Evolutionary conservation across 306 rosid species (phyloP).

Genomic region (Dryas alaskensis): DNA sequence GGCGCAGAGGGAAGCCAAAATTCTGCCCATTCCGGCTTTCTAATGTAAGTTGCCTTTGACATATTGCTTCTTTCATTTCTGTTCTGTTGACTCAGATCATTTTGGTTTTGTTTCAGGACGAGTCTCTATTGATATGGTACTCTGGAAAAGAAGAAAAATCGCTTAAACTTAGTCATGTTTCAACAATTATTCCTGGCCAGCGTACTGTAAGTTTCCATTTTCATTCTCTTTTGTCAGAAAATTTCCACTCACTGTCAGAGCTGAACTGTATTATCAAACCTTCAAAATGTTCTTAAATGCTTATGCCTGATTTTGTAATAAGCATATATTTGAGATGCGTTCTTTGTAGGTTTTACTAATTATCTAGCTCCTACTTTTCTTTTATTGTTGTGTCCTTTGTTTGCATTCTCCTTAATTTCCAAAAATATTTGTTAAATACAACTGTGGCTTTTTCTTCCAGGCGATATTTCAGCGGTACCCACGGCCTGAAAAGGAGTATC

Average conservation of each 20-base stretch:
- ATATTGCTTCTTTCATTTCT: slow-evolving; percentile 6
- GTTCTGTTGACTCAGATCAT: slow-evolving; percentile 30
- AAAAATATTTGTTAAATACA: slow-evolving; percentile 5
- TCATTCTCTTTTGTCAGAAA: slow-evolving; percentile 13
- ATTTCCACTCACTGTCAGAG: slow-evolving; percentile 18
- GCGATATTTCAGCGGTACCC: slow-evolving; percentile 95
- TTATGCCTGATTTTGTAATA: slow-evolving; percentile 17
- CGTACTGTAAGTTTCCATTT: slow-evolving; percentile 80
- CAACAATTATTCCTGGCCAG: slow-evolving; percentile 92
- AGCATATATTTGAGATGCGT: slow-evolving; percentile 1
- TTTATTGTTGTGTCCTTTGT: slow-evolving; percentile 14
- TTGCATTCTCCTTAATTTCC: slow-evolving; percentile 18
- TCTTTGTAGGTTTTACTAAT: neutral
- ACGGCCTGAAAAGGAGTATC: slow-evolving; percentile 97
- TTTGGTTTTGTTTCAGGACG: slow-evolving; percentile 56
- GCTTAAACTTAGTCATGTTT: slow-evolving; percentile 66
- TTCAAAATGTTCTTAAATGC: slow-evolving; percentile 13
- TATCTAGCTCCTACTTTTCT: slow-evolving; percentile 12
- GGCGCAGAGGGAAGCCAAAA: slow-evolving; percentile 95
- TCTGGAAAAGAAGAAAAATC: slow-evolving; percentile 86
- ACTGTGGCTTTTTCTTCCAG: slow-evolving; percentile 48
- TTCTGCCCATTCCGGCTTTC: slow-evolving; percentile 95
- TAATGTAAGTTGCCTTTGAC: slow-evolving; percentile 52
- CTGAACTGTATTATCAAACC: slow-evolving; percentile 16
- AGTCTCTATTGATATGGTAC: slow-evolving; percentile 83